A percentile compares a stretch with the other conserved stretches of the same genome.
Conservation (phyloP, 202 grass and related monocot species). For the Saccharum hybrid region DNA sequence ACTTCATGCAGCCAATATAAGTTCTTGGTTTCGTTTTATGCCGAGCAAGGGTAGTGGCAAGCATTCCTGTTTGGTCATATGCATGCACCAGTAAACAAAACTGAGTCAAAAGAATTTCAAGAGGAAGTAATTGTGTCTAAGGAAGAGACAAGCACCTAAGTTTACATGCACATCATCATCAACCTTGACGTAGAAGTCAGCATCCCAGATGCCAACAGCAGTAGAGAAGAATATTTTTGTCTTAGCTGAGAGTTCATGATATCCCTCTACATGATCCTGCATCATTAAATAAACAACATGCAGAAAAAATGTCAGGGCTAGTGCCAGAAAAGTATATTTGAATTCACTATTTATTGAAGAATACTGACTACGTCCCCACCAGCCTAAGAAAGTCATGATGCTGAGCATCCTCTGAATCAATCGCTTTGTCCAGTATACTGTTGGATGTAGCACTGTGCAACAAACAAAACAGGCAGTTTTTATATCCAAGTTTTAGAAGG, state of each 20-base stretch:
- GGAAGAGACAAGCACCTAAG: slow-evolving; percentile 65
- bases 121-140: slow-evolving; percentile 23
- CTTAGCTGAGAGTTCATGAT: slow-evolving; percentile 96
- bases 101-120: slow-evolving; percentile 17
- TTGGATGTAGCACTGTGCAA: slow-evolving; percentile 84
- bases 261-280: slow-evolving; percentile 94
- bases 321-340: slow-evolving; percentile 5
- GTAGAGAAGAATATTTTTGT: slow-evolving; percentile 95
- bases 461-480: slow-evolving; percentile 30
- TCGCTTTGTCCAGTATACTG: slow-evolving; percentile 88
- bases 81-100: slow-evolving; percentile 29
- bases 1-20: slow-evolving; percentile 96
- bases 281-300: slow-evolving; percentile 37
- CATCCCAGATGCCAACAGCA: slow-evolving; percentile 83
- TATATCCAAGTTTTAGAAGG: slow-evolving; percentile 25
- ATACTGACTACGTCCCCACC: slow-evolving; percentile 43
- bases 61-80: slow-evolving; percentile 62
- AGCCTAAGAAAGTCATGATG: slow-evolving; percentile 91
- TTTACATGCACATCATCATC: slow-evolving; percentile 98
- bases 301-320: slow-evolving; percentile 35
- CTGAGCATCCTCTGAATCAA: slow-evolving; percentile 78
- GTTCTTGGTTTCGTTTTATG: slow-evolving; percentile 84
- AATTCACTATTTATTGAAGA: slow-evolving; percentile 33
- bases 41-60: slow-evolving; percentile 70
- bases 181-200: slow-evolving; percentile 95